Conservation (phyloP, 2,329 filamentous ascomycete species). For the Septoria linicola region DNA sequence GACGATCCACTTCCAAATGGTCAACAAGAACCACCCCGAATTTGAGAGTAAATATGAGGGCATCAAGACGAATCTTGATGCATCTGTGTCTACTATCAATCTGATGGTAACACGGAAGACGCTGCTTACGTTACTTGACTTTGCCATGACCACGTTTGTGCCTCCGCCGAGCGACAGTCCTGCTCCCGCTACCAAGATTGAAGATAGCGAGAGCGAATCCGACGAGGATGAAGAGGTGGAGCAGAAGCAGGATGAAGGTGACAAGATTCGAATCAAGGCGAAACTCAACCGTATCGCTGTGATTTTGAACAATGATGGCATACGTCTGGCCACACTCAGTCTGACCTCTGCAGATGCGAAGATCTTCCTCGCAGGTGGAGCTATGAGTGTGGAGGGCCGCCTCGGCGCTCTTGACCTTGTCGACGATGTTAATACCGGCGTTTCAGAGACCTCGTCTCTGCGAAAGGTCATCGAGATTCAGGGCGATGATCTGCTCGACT, state of each 20-base stretch:
- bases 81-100: slow-evolving; percentile 92
- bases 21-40: slow-evolving; percentile 83
- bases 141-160: slow-evolving; percentile 89
- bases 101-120: slow-evolving; percentile 91
- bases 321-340: slow-evolving; percentile 86
- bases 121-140: slow-evolving; percentile 86
- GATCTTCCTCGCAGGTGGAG: slow-evolving; percentile 79
- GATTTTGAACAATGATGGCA: slow-evolving; percentile 96
- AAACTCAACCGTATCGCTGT: slow-evolving; percentile 90
- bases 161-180: slow-evolving; percentile 22
- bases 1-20: slow-evolving; percentile 81
- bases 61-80: slow-evolving; percentile 88
- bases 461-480: slow-evolving; percentile 91
- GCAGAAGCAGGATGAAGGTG: slow-evolving; percentile 51
- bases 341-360: slow-evolving; percentile 90
- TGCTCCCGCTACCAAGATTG: slow-evolving; percentile 20
- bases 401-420: slow-evolving; percentile 85
- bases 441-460: slow-evolving; percentile 74
- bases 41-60: slow-evolving; percentile 90
- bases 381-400: slow-evolving; percentile 82
- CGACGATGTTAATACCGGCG: slow-evolving; percentile 91
- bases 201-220: slow-evolving; percentile 36
- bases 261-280: slow-evolving; percentile 87
- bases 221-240: slow-evolving; percentile 36
- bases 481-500: slow-evolving; percentile 91